Evolutionary conservation across 352 stramenopile genomes (phyloP), one percentile per base, ranked within the genome.

Genomic region (Globisporangium paroecandrum): DNA sequence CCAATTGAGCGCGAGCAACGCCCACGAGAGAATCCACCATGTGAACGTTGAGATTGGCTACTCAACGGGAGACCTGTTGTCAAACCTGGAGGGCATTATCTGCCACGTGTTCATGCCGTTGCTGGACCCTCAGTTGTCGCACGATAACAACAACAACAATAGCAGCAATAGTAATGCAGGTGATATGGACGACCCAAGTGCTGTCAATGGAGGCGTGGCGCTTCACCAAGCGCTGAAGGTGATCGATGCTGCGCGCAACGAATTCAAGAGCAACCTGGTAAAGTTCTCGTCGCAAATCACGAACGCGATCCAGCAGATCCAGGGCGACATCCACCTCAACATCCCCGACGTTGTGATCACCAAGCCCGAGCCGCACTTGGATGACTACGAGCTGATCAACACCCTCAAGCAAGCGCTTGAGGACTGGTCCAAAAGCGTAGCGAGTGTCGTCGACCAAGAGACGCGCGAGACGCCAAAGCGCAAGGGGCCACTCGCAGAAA

Each of bases 211-310:
- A n/a, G 46, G 63, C 4, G 34, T 69, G 18, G 66, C 61, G 12
- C 22, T 65, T 6, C 77, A 83, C 22, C 81, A 93, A 61, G 86
- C 82, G 4, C 73, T 92, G 1, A 92, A 95, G 49, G 78, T 93
- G 8, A 94, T 94, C 20, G 89, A 95, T 56, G 83, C 87, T 7
- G 82, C 91, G 24, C 85, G 89, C 4, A 94, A 91, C 46, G 90
- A 97, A 51, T 96, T 98, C 64, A 90, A 94, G 68, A 88, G 84
- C 62, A 97, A 97, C 53, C 69, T 97, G 15, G 76, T 92, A 47
- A 97, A 98, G 69, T 98, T 99, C 62, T 83, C 94, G 38, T 94
- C 89, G 9, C 92, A 98, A 51, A 95, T 99, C 64, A 80, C 82
- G 12, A 94, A 98, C 70, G 91, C 94, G 1, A 93, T 97, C 59